A percentile compares a stretch with the other conserved stretches of the same genome.
Evolutionary conservation across 2,329 filamentous ascomycete genomes (phyloP).

Genomic region (Paecilomyces sp.): DNA sequence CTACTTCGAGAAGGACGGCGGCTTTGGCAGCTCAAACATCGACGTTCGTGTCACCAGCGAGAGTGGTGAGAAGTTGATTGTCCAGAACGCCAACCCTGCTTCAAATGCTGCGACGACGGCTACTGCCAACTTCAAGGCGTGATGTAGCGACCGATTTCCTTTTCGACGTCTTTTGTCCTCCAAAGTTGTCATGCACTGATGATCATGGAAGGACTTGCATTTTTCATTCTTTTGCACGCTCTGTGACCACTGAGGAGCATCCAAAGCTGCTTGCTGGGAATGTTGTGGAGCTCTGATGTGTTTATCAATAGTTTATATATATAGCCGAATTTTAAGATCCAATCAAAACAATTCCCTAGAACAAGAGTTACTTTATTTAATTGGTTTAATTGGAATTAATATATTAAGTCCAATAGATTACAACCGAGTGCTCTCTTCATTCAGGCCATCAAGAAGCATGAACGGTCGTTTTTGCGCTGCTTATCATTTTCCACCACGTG

Average conservation of each 20-base stretch:
- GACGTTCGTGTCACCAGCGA: slow-evolving; percentile 50
- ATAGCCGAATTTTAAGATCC: neutral
- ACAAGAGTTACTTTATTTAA: too few relatives aligned
- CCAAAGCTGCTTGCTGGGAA: neutral
- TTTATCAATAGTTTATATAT: neutral
- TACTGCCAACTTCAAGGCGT: neutral
- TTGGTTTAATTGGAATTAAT: too few relatives aligned
- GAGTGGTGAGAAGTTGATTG: slow-evolving; percentile 44
- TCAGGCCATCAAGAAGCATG: neutral
- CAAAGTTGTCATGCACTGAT: neutral
- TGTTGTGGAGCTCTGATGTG: neutral
- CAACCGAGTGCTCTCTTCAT: neutral
- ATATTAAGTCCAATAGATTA: too few relatives aligned
- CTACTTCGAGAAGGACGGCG: slow-evolving; percentile 55
- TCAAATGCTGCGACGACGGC: neutral
- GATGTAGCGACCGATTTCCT: neutral
- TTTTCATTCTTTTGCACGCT: neutral
- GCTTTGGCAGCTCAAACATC: slow-evolving; percentile 49
- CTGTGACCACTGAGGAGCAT: neutral
- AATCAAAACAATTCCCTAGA: neutral
- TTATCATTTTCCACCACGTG: neutral
- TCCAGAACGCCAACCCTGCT: slow-evolving; percentile 40
- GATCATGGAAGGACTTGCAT: neutral
- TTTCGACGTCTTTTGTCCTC: neutral
- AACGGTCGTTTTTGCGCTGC: neutral